A percentile compares a stretch with the other conserved stretches of the same genome.
Conservation (phyloP, 768 basidiomycete genomes). For the Leucocoprinus birnbaumii region DNA sequence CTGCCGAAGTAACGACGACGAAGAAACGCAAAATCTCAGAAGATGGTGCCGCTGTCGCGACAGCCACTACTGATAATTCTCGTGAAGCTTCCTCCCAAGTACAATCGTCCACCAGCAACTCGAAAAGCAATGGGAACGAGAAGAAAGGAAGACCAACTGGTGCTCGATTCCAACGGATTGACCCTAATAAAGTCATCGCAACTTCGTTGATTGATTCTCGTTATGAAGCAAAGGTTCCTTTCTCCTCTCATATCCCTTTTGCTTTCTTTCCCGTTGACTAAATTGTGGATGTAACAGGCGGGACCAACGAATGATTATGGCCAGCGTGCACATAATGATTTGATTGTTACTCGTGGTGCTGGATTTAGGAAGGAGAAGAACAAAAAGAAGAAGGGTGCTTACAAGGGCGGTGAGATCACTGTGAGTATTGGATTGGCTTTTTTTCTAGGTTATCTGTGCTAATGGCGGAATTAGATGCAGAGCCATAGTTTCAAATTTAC, state of each 20-base stretch:
- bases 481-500: constrained; percentile 88
- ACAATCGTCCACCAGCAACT: neutral
- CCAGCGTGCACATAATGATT: constrained; percentile 75
- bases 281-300: constrained; percentile 37
- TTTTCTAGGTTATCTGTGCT: neutral
- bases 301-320: constrained; percentile 82
- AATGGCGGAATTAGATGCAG: constrained; percentile 48
- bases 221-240: constrained; percentile 71
- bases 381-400: constrained; percentile 97
- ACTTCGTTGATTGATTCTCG: constrained; percentile 59
- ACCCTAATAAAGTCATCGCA: constrained; percentile 51
- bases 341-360: constrained; percentile 90
- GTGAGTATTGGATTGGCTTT: constrained; percentile 38
- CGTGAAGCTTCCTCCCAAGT: constrained; percentile 13
- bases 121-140: constrained; percentile 17
- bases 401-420: constrained; percentile 93
- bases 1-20: constrained; percentile 27
- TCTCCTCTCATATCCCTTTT: constrained; percentile 16
- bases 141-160: constrained; percentile 42
- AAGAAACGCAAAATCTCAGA: constrained; percentile 64
- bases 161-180: constrained; percentile 79
- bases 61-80: constrained; percentile 30
- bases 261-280: constrained; percentile 3
- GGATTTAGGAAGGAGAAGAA: constrained; percentile 99
- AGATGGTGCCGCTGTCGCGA: constrained; percentile 46